Percentiles rank a stretch among this genome's conserved stretches.
Conservation (phyloP, 2,329 filamentous ascomycete genomes). For the Stagonosporopsis cucurbitacearum region DNA sequence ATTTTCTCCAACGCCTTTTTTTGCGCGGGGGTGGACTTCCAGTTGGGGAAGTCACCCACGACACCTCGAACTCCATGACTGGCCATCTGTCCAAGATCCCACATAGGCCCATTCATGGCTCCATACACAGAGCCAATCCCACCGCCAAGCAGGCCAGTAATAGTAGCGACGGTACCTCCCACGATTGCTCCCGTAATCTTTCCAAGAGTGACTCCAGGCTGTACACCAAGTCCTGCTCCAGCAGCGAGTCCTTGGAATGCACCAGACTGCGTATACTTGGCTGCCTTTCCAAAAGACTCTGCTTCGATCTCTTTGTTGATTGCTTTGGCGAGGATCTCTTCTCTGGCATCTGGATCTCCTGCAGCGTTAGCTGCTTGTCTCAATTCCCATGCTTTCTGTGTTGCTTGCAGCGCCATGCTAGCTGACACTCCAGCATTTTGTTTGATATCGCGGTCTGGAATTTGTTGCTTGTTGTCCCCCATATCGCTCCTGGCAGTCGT, state of each 20-base stretch:
- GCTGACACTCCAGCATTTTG: slow-evolving; percentile 49
- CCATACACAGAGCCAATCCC: slow-evolving; percentile 48
- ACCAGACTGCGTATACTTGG: slow-evolving; percentile 49
- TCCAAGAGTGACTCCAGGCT: slow-evolving; percentile 44
- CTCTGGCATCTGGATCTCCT: slow-evolving; percentile 47
- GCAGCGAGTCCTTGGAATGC: slow-evolving; percentile 50
- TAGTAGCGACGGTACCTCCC: slow-evolving; percentile 41
- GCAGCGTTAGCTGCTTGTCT: slow-evolving; percentile 50
- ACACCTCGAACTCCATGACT: slow-evolving; percentile 43
- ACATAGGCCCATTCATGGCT: slow-evolving; percentile 45
- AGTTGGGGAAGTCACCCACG: slow-evolving; percentile 45
- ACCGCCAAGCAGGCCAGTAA: slow-evolving; percentile 45
- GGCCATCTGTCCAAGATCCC: slow-evolving; percentile 47
- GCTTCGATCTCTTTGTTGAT: slow-evolving; percentile 52
- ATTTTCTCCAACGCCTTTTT: slow-evolving; percentile 48
- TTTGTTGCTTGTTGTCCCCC: slow-evolving; percentile 25
- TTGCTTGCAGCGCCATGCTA: slow-evolving; percentile 46
- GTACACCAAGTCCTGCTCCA: slow-evolving; percentile 48
- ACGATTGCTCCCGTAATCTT: slow-evolving; percentile 47
- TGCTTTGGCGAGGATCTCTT: slow-evolving; percentile 49
- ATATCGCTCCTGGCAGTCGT: slow-evolving; percentile 15
- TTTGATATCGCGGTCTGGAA: slow-evolving; percentile 48
- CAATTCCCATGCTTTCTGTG: slow-evolving; percentile 49
- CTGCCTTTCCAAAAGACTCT: slow-evolving; percentile 51
- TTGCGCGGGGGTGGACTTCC: slow-evolving; percentile 43